phyloP scores from a whole-genome alignment of 106 monocot species.

The Dendrobium nobile region DNA sequence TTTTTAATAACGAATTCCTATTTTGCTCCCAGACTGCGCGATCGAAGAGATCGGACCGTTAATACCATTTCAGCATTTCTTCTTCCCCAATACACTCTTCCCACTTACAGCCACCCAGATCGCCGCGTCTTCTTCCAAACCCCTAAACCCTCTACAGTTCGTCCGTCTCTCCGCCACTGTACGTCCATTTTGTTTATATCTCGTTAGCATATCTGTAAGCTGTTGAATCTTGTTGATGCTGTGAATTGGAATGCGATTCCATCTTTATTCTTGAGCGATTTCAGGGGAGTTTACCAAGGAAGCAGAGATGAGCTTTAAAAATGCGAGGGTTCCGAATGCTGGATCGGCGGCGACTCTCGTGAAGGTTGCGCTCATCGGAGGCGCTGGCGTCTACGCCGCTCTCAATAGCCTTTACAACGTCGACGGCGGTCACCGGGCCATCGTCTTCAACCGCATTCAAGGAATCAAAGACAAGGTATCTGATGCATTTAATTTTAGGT shows the following conservation, averaged over 20 bases:
- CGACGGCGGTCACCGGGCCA: constrained; percentile 66
- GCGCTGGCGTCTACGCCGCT: constrained; percentile 40
- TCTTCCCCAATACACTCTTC: neutral
- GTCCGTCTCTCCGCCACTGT: neutral
- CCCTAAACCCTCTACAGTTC: neutral
- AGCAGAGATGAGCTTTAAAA: constrained; percentile 28
- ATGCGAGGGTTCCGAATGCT: constrained; percentile 40
- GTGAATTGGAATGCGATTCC: neutral
- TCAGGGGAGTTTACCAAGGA: neutral
- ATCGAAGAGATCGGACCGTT: neutral
- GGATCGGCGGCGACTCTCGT: constrained; percentile 22
- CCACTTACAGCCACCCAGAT: neutral
- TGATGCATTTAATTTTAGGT: constrained; percentile 1
- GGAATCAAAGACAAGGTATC: constrained; percentile 64
- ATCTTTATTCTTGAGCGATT: constrained; percentile 1
- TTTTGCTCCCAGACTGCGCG: too few relatives aligned
- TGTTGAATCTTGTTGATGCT: neutral
- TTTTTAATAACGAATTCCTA: too few relatives aligned
- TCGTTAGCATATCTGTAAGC: neutral
- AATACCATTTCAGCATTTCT: neutral
- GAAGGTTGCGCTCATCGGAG: constrained; percentile 40
- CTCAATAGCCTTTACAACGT: constrained; percentile 57
- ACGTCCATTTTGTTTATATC: neutral
- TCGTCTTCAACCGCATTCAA: constrained; percentile 63
- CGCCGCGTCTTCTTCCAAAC: neutral